Conservation (phyloP, 148 eudicot species). For the Cornus florida region DNA sequence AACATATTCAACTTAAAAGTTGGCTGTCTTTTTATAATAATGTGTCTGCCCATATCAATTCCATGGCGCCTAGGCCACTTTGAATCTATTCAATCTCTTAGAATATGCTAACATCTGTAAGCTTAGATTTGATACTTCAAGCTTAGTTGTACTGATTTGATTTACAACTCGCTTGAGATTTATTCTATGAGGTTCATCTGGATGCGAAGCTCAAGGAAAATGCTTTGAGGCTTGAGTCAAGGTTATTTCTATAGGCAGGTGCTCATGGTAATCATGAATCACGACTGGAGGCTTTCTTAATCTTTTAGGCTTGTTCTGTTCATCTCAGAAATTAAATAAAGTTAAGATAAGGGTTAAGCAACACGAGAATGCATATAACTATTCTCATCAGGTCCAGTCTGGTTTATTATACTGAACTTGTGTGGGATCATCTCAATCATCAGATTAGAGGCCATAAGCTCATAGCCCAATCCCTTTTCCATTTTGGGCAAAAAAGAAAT, state of each 20-base stretch:
- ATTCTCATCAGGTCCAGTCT: not conserved
- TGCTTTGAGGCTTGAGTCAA: too few species aligned
- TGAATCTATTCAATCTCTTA: not conserved
- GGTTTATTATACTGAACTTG: not conserved
- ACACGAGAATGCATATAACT: not conserved
- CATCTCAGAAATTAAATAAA: not conserved
- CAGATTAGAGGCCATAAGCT: too few species aligned
- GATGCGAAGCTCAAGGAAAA: not conserved
- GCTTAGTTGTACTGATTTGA: not conserved
- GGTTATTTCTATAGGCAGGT: too few species aligned
- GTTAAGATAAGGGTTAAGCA: not conserved
- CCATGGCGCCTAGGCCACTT: not conserved
- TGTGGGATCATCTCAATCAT: not conserved
- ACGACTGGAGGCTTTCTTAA: not conserved
- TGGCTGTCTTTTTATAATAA: not conserved
- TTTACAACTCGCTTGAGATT: not conserved
- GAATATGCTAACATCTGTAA: not conserved
- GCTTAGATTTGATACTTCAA: not conserved
- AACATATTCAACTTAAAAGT: not conserved
- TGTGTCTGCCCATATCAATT: not conserved
- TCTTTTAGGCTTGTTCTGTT: not conserved
- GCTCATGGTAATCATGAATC: not conserved
- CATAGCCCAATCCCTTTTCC: too few species aligned
- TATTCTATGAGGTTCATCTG: not conserved
- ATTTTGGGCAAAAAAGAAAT: too few species aligned